Conservation (phyloP, 106 monocot species). For the Agapanthus africanus region DNA sequence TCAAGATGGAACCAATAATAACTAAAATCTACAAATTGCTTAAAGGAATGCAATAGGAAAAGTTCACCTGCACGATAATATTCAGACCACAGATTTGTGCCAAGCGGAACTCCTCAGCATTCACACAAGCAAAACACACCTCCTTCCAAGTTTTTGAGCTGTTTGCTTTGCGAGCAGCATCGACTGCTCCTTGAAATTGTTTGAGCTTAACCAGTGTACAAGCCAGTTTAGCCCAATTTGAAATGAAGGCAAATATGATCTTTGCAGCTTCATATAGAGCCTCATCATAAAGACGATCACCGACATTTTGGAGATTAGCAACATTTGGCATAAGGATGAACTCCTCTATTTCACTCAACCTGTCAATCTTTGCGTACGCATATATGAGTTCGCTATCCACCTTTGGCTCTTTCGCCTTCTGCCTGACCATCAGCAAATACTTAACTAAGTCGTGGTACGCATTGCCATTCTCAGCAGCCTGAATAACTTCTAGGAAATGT, state of each 20-base stretch:
- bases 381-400: conserved; percentile 93
- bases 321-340: conserved; percentile 99
- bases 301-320: conserved; percentile 96
- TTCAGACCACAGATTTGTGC: conserved; percentile 95
- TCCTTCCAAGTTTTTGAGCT: conserved; percentile 99
- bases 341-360: conserved; percentile 88
- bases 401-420: conserved; percentile 81
- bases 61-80: conserved; percentile 80
- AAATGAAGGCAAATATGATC: conserved; percentile 96
- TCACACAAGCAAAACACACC: conserved; percentile 97
- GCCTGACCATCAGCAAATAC: conserved; percentile 94
- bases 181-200: conserved; percentile 97
- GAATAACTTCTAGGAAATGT: conserved; percentile 85
- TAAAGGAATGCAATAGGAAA: conserved; percentile 13
- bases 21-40: not conserved
- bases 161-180: conserved; percentile 97
- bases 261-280: conserved; percentile 95
- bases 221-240: conserved; percentile 96
- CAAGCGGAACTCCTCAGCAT: conserved; percentile 94
- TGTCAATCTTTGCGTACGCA: conserved; percentile 96
- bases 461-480: conserved; percentile 76
- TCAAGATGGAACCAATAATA: not conserved
- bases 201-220: conserved; percentile 75
- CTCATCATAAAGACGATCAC: conserved; percentile 86
- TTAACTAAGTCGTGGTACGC: conserved; percentile 90